Conservation (phyloP, 805 yeast genomes). For the Kodamaea laetipori region DNA sequence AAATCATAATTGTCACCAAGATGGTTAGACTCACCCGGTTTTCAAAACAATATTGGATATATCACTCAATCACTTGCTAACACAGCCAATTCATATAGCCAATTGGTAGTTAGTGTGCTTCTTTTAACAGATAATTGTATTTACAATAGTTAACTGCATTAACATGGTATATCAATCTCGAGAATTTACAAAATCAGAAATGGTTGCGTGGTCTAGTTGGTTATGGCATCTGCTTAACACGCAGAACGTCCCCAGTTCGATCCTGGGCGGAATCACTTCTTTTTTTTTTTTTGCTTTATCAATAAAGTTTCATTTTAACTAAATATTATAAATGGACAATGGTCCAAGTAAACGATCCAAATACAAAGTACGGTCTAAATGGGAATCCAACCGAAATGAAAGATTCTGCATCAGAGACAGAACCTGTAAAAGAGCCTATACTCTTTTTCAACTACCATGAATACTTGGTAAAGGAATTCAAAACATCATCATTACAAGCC, state of each 20-base stretch:
- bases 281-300: constrained; percentile 8
- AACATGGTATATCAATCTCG: no score
- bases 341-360: background rate
- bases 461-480: constrained; percentile 42
- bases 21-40: no score
- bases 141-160: no score
- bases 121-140: no score
- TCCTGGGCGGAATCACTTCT: constrained; percentile 96
- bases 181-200: no score
- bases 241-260: constrained; percentile 99
- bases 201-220: constrained; percentile 99
- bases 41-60: no score
- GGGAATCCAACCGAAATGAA: background rate
- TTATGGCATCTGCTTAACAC: constrained; percentile 99
- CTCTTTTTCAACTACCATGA: constrained; percentile 72
- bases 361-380: background rate
- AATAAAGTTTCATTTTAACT: no score
- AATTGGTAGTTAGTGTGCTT: no score
- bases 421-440: background rate
- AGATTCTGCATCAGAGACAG: background rate
- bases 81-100: no score
- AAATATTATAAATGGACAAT: no score
- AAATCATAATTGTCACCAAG: no score
- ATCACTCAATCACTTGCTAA: no score
- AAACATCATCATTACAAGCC: constrained; percentile 8